phyloP scores from a whole-genome alignment of 306 rosid genomes.

The Biancaea sappan region DNA sequence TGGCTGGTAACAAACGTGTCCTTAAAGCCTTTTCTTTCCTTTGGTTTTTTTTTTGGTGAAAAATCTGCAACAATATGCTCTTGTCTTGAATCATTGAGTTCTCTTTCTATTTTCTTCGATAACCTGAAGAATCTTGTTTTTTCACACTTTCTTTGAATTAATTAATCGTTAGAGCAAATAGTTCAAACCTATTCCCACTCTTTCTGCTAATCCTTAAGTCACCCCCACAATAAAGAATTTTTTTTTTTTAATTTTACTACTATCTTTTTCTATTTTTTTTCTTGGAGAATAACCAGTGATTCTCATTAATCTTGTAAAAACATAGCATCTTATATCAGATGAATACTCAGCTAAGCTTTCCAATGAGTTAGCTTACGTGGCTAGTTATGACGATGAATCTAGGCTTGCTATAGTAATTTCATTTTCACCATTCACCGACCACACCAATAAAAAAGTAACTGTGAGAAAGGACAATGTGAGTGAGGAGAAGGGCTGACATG shows the following conservation, averaged over 20 bases:
- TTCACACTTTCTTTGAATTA: conserved; percentile 44
- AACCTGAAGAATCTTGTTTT: conserved; percentile 71
- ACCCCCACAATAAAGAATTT: conserved; percentile 19
- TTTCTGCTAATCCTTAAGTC: conserved; percentile 50
- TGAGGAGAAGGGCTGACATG: too few relatives aligned
- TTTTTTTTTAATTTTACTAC: too few relatives aligned
- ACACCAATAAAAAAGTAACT: too few relatives aligned
- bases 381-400: conserved; percentile 91
- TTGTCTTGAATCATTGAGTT: conserved; percentile 20
- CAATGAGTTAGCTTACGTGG: conserved; percentile 86
- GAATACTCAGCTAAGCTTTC: conserved; percentile 95
- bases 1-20: too few relatives aligned
- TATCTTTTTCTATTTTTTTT: not conserved
- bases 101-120: conserved; percentile 47
- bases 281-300: not conserved
- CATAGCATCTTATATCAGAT: conserved; percentile 87
- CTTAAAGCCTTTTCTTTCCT: not conserved
- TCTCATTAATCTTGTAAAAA: conserved; percentile 13
- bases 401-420: conserved; percentile 82
- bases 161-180: conserved; percentile 45
- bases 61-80: not conserved
- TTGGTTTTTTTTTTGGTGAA: conserved; percentile 24
- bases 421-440: too few relatives aligned
- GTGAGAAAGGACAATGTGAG: too few relatives aligned
- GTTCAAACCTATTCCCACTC: conserved; percentile 32